Percentiles rank a stretch among this genome's conserved stretches.
phyloP scores from a whole-genome alignment of 768 basidiomycete genomes.

The Pleurotus sapidus region DNA sequence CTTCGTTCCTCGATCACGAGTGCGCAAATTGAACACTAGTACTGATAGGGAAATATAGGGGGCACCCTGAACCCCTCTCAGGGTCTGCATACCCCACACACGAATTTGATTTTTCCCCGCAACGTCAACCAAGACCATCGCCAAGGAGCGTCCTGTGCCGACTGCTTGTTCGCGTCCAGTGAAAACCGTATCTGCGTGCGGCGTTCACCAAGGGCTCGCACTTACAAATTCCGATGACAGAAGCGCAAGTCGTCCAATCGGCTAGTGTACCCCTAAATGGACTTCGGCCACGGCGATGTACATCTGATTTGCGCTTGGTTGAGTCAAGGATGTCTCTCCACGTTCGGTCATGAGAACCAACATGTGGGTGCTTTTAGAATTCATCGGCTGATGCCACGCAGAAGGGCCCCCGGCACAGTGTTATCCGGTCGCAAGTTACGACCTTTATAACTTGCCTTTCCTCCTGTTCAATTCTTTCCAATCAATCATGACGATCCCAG shows the following conservation, averaged over 20 bases:
- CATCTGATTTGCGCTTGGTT: background rate
- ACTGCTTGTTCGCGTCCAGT: too few species aligned
- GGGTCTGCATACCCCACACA: too few species aligned
- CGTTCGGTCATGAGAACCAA: background rate
- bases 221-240: too few species aligned
- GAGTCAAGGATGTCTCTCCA: background rate
- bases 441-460: background rate
- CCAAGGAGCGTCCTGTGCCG: too few species aligned
- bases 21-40: too few species aligned
- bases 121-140: too few species aligned
- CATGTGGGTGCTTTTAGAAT: background rate
- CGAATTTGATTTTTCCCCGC: too few species aligned
- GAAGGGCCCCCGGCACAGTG: background rate
- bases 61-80: too few species aligned
- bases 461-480: background rate
- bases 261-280: background rate
- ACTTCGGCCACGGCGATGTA: background rate
- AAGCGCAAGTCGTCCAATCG: background rate
- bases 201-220: too few species aligned
- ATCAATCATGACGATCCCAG: conserved; percentile 2
- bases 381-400: background rate
- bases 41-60: too few species aligned
- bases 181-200: too few species aligned
- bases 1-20: too few species aligned
- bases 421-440: background rate